A percentile compares a stretch with the other conserved stretches of the same genome.
Evolutionary conservation across 2,329 filamentous ascomycete genomes (phyloP).

Genomic region (Cladosporium sp.): DNA sequence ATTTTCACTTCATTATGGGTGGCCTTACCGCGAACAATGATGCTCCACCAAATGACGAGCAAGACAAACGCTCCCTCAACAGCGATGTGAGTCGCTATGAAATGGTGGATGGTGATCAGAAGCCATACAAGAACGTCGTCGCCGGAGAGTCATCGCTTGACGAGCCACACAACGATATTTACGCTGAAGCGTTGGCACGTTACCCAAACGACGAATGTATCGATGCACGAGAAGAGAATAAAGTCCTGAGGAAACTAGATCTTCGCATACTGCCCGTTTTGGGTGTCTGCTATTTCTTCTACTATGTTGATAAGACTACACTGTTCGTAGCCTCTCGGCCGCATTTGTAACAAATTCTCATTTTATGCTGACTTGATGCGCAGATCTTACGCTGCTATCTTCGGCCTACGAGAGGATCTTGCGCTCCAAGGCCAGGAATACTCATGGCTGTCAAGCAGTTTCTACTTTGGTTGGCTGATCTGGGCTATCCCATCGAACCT

Average conservation of each 20-base stretch:
- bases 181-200: slow-evolving; percentile 6
- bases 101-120: not conserved
- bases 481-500: slow-evolving; percentile 61
- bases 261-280: slow-evolving; percentile 54
- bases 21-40: not conserved
- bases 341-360: not conserved
- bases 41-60: not conserved
- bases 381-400: slow-evolving; percentile 64
- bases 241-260: slow-evolving; percentile 56
- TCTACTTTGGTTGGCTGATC: slow-evolving; percentile 64
- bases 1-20: not conserved
- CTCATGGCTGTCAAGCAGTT: slow-evolving; percentile 62
- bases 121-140: not conserved
- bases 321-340: slow-evolving; percentile 33
- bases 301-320: slow-evolving; percentile 24
- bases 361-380: slow-evolving; percentile 48
- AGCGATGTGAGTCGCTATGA: slow-evolving; percentile 9
- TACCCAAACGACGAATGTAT: slow-evolving; percentile 42
- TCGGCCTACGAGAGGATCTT: slow-evolving; percentile 61
- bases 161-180: not conserved
- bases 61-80: not conserved
- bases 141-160: not conserved
- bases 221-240: slow-evolving; percentile 47
- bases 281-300: slow-evolving; percentile 31
- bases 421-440: slow-evolving; percentile 63